Percentiles rank a stretch among this genome's conserved stretches.
Conservation (phyloP, 768 basidiomycete genomes). For the Trichaptum fuscoviolaceum region DNA sequence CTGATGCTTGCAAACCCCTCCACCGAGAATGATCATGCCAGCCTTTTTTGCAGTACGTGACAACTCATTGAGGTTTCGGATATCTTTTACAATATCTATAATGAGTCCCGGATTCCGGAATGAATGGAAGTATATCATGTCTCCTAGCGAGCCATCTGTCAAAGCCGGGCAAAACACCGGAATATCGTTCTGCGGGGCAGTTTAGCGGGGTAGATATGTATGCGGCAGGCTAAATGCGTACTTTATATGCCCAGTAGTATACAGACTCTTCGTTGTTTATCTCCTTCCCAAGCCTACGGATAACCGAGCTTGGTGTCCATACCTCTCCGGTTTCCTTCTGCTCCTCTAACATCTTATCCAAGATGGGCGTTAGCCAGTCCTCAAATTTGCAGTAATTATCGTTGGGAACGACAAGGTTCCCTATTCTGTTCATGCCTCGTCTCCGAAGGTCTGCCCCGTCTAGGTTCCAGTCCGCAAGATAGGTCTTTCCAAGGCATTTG, state of each 20-base stretch:
- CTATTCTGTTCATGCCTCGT: slow-evolving; percentile 94
- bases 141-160: slow-evolving; percentile 96
- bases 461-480: slow-evolving; percentile 87
- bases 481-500: slow-evolving; percentile 97
- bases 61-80: slow-evolving; percentile 85
- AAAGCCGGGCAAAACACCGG: slow-evolving; percentile 98
- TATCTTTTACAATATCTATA: slow-evolving; percentile 93
- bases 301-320: slow-evolving; percentile 96
- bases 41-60: slow-evolving; percentile 85
- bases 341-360: slow-evolving; percentile 86
- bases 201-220: slow-evolving; percentile 23
- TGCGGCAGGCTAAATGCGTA: slow-evolving; percentile 26
- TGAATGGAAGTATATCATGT: slow-evolving; percentile 99
- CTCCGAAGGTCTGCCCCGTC: slow-evolving; percentile 84
- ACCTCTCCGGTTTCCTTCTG: slow-evolving; percentile 64
- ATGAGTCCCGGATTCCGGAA: slow-evolving; percentile 81
- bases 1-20: slow-evolving; percentile 98
- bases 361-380: slow-evolving; percentile 96
- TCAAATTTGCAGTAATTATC: slow-evolving; percentile 99
- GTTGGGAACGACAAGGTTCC: slow-evolving; percentile 94
- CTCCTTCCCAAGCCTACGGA: slow-evolving; percentile 90
- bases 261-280: slow-evolving; percentile 96
- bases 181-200: slow-evolving; percentile 76
- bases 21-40: slow-evolving; percentile 97
- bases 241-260: slow-evolving; percentile 99